Percentiles rank a stretch among this genome's conserved stretches.
These are phyloP conservation scores for Diplotaxis tenuifolia DNA, from an alignment of 345 rosid species.

Conservation along the genomic window DNA sequence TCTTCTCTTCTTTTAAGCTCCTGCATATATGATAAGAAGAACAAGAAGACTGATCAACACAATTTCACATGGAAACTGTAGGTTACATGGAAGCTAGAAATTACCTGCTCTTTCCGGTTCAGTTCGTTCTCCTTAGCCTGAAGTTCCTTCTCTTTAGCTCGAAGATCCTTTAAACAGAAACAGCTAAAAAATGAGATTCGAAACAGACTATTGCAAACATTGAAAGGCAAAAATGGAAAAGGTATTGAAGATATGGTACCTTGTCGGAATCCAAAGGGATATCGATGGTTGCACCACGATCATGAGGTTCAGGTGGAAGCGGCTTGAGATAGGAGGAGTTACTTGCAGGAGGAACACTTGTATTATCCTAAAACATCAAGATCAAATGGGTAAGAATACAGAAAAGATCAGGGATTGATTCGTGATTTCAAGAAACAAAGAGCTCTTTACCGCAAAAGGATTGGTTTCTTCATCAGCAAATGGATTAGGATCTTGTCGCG, in stretches of 20 bases:
- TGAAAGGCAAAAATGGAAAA: constrained; percentile 5
- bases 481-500: constrained; percentile 67
- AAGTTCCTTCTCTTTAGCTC: constrained; percentile 88
- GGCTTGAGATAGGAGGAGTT: too few relatives aligned
- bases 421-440: not conserved
- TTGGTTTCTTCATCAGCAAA: constrained; percentile 86
- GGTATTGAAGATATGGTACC: constrained; percentile 39
- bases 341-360: constrained; percentile 73
- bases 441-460: constrained; percentile 72
- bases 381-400: constrained; percentile 20
- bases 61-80: constrained; percentile 19
- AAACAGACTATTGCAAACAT: not conserved
- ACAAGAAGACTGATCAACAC: not conserved
- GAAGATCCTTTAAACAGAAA: constrained; percentile 57
- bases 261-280: constrained; percentile 81
- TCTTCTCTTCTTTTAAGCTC: too few relatives aligned
- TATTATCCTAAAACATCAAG: constrained; percentile 55
- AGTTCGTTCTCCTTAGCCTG: constrained; percentile 90
- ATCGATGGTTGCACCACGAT: constrained; percentile 85
- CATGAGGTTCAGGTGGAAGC: constrained; percentile 97
- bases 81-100: not conserved
- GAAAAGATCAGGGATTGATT: not conserved
- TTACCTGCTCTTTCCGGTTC: constrained; percentile 82
- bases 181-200: not conserved
- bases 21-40: constrained; percentile 42